phyloP scores from a whole-genome alignment of 2,329 filamentous ascomycete genomes.

The Tolypocladium pustulatum region DNA sequence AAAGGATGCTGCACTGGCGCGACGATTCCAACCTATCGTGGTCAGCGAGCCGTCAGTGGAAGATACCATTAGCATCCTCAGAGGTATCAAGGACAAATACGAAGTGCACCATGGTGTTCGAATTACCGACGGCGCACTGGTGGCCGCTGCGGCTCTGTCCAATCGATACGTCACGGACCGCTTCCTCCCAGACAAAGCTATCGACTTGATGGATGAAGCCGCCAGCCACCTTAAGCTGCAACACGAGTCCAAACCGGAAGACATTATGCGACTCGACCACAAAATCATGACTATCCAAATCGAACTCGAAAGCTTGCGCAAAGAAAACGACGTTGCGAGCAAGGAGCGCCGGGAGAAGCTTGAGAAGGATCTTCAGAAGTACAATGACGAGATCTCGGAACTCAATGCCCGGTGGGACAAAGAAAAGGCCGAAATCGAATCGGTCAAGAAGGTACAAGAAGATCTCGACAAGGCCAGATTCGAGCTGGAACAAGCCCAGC shows the following conservation, averaged over 20 bases:
- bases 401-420: slow-evolving; percentile 83
- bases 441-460: slow-evolving; percentile 77
- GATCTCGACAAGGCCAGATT: slow-evolving; percentile 78
- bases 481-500: slow-evolving; percentile 78
- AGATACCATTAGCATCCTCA: slow-evolving; percentile 88
- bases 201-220: slow-evolving; percentile 93
- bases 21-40: slow-evolving; percentile 87
- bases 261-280: slow-evolving; percentile 84
- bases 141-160: slow-evolving; percentile 83
- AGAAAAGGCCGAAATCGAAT: slow-evolving; percentile 75
- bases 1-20: slow-evolving; percentile 86
- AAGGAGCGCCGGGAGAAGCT: slow-evolving; percentile 81
- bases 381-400: slow-evolving; percentile 64
- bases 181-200: slow-evolving; percentile 93
- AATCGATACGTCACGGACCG: slow-evolving; percentile 96
- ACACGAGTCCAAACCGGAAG: slow-evolving; percentile 93
- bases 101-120: slow-evolving; percentile 94
- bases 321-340: slow-evolving; percentile 85
- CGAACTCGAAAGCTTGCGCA: slow-evolving; percentile 85
- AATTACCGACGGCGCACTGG: slow-evolving; percentile 84
- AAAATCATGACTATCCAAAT: slow-evolving; percentile 98
- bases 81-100: slow-evolving; percentile 95
- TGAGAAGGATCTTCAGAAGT: slow-evolving; percentile 62
- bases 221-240: slow-evolving; percentile 82
- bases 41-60: slow-evolving; percentile 87